Evolutionary conservation across 2,329 filamentous ascomycete species (phyloP), one percentile per base, ranked within the genome.

Genomic region (Verticillium albo-atrum): DNA sequence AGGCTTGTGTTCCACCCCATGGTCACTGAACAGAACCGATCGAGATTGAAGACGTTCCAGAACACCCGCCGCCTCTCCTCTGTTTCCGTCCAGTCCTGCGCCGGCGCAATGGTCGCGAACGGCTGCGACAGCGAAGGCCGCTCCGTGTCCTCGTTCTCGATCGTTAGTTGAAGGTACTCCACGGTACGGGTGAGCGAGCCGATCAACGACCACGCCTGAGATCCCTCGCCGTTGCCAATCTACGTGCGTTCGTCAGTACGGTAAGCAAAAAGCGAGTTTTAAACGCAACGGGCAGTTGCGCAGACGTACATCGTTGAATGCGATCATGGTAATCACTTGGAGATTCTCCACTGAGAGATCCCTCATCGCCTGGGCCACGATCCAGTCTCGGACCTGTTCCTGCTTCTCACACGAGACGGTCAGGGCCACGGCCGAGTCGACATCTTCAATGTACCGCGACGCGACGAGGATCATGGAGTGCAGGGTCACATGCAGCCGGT

Each of bases 251-350:
- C 71, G 60, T 55, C 23, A 30, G 37, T 27, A 10, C n/a, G n/a
- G n/a, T n/a, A n/a, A n/a, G n/a, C 3, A 37, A 17, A 32, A 32
- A 32, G 30, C n/a, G n/a, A n/a, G n/a, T n/a, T n/a, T n/a, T n/a
- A n/a, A n/a, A n/a, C n/a, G n/a, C n/a, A n/a, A n/a, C n/a, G n/a
- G n/a, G n/a, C n/a, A n/a, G n/a, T n/a, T n/a, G n/a, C 10, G 9
- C 9, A 32, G 30, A 28, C 69, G 54, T 62, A 73, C 74, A 58
- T 73, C 71, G 52, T 71, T 67, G 60, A 75, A 76, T 15, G 70
- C 69, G 58, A 75, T 65, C 6, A 78, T 74, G 12, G 70, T 69
- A 2, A 75, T 62, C 7, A 72, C 72, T 54, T 75, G 73, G 7
- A 75, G 58, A 47, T 69, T 74, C 63, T 74, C 72, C 6, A 75